Base-by-base conservation (phyloP, 129 eudicot genomes). In the Arctium lappa region DNA sequence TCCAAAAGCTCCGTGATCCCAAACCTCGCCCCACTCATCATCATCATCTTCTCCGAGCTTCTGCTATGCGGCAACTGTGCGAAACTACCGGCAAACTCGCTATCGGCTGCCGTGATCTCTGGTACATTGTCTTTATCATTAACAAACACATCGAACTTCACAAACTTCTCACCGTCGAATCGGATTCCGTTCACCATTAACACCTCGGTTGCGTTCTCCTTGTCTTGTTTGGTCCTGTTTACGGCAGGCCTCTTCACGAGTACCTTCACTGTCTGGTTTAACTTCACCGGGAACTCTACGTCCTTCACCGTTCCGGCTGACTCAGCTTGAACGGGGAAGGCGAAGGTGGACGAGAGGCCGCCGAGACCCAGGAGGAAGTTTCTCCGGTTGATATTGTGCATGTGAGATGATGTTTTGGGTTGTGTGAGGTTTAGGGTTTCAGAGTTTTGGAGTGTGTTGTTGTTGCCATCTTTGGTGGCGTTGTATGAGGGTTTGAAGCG, bases 71-170 rank as follows among this genome's bases (percentile, higher is more conserved):
- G 27, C 27, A 22, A 22, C 27, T 22, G 27, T 22, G 27, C 27
- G 27, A 22, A 22, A 22, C 27, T 22, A 22, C 27, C 27, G 27
- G 27, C 27, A 22, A 22, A 22, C 27, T 22, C 27, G 27, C 27
- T 22, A 22, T 22, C 27, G 27, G 27, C 27, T 22, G 27, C 27
- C 27, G 27, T 22, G 36, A 10, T 46, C 4, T 15, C 15, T 0
- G 15, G 56, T 46, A 46, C 87, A 69, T 87, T 88, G 16, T 85
- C 89, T 8, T 80, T 87, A 4, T 85, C 91, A 32, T 91, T 88
- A 1, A 91, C 86, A 39, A 82, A 81, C 66, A 91, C 94, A 48
- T 91, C 94, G 44, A 91, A 91, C 62, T 87, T 91, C 27, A 84
- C 89, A 62, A 73, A 91, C 6, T 27, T 79, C 30, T 81, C 82